A percentile compares a stretch with the other conserved stretches of the same genome.
These are phyloP conservation scores for Colletotrichum sp. DNA, from an alignment of 2,329 filamentous ascomycete species.

Conservation along the genomic window DNA sequence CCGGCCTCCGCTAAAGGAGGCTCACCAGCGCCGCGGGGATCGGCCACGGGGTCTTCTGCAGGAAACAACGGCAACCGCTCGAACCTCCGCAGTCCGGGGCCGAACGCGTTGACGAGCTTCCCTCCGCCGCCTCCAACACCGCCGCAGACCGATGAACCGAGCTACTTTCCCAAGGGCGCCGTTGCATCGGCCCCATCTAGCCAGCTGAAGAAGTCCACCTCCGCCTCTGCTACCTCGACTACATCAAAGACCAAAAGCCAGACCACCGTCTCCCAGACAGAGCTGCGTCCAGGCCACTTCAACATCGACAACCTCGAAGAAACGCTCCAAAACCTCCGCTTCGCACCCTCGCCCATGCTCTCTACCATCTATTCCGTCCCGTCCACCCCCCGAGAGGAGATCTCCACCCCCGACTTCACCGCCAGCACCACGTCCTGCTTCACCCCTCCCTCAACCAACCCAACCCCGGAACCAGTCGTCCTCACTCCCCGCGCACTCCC, in stretches of 20 bases:
- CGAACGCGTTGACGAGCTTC: slow-evolving; percentile 14
- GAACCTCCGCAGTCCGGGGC: slow-evolving; percentile 3
- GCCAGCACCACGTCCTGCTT: slow-evolving; percentile 10
- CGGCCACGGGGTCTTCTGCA: neutral
- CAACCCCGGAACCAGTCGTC: slow-evolving; percentile 5
- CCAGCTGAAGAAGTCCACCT: neutral
- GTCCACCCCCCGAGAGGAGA: slow-evolving; percentile 7
- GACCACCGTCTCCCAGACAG: neutral
- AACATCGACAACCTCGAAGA: slow-evolving; percentile 17
- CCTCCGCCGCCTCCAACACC: slow-evolving; percentile 12
- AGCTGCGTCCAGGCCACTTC: neutral
- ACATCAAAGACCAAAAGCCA: neutral
- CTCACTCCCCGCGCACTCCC: neutral
- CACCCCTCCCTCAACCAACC: slow-evolving; percentile 15
- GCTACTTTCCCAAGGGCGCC: neutral
- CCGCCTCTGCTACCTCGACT: neutral
- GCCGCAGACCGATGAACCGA: neutral
- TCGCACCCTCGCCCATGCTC: slow-evolving; percentile 18
- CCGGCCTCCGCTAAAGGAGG: neutral
- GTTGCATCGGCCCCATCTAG: neutral
- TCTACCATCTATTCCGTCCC: slow-evolving; percentile 17
- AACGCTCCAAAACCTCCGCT: slow-evolving; percentile 13
- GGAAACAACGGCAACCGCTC: neutral
- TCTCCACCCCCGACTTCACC: slow-evolving; percentile 7
- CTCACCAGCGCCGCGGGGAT: neutral